These are phyloP conservation scores for Trametes villosa DNA, from an alignment of 768 basidiomycete genomes.

Conservation along the genomic window DNA sequence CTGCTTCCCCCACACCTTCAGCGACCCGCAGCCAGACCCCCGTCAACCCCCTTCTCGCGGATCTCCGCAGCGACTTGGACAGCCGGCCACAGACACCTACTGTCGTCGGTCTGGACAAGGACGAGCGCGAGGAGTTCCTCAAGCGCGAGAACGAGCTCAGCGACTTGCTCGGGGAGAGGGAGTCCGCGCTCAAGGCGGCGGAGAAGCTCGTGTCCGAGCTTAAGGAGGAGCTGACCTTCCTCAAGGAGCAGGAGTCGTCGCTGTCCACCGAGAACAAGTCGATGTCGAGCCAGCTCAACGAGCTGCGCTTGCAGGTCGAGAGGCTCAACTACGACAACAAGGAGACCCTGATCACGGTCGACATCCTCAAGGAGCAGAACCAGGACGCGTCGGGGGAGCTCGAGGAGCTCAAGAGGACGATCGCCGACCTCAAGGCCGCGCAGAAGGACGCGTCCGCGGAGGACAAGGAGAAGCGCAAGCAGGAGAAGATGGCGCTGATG, in stretches of 20 bases:
- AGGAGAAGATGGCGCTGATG: slow-evolving; percentile 99
- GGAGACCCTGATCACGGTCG: slow-evolving; percentile 89
- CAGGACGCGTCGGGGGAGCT: slow-evolving; percentile 83
- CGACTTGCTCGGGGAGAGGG: slow-evolving; percentile 91
- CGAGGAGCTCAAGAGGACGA: slow-evolving; percentile 84
- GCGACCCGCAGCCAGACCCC: slow-evolving; percentile 74
- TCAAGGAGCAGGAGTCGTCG: slow-evolving; percentile 88
- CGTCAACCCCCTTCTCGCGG: slow-evolving; percentile 72
- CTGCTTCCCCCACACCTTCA: slow-evolving; percentile 67
- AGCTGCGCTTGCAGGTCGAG: slow-evolving; percentile 89
- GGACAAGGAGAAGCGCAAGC: slow-evolving; percentile 98
- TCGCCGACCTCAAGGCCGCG: slow-evolving; percentile 75
- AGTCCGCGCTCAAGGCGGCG: slow-evolving; percentile 75
- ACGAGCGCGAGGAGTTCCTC: slow-evolving; percentile 97
- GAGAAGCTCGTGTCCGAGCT: slow-evolving; percentile 89
- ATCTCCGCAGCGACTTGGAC: slow-evolving; percentile 70
- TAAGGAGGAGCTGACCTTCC: slow-evolving; percentile 84
- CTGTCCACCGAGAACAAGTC: slow-evolving; percentile 92
- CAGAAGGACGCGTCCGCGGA: slow-evolving; percentile 89
- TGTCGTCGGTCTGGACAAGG: slow-evolving; percentile 86
- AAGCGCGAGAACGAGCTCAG: slow-evolving; percentile 95
- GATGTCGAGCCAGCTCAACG: slow-evolving; percentile 92
- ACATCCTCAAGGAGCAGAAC: slow-evolving; percentile 95
- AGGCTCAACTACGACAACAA: slow-evolving; percentile 95
- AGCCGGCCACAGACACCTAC: slow-evolving; percentile 94